Percentiles rank a stretch among this genome's conserved stretches.
Evolutionary conservation across 305 asterid species (phyloP).

Genomic region (Lippia alba): DNA sequence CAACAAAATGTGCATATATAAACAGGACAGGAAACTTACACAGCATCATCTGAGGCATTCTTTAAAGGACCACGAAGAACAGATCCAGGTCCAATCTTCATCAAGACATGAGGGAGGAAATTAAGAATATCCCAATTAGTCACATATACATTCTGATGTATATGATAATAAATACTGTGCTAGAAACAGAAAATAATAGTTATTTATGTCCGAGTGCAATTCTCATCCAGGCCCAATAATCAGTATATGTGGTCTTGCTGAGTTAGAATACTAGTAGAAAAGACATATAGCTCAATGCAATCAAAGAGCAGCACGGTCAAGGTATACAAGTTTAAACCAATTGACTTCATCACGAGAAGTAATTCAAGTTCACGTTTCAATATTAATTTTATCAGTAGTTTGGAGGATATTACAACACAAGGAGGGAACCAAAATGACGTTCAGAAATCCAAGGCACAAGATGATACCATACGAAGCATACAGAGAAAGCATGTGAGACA

Average conservation of each 20-base stretch:
- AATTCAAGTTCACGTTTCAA: background rate
- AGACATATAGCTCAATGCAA: constrained; percentile 22
- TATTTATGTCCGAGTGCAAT: too few relatives aligned
- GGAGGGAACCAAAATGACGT: too few relatives aligned
- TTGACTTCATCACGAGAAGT: constrained; percentile 20
- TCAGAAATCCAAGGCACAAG: background rate
- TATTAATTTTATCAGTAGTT: background rate
- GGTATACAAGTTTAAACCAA: background rate
- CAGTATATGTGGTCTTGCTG: background rate
- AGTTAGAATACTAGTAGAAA: constrained; percentile 4
- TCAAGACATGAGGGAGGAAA: constrained; percentile 34
- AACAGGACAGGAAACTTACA: constrained; percentile 63
- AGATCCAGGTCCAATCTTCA: constrained; percentile 97
- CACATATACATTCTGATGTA: constrained; percentile 15
- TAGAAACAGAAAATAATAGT: constrained; percentile 23
- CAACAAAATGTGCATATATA: constrained; percentile 14
- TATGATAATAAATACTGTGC: constrained; percentile 12
- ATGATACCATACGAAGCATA: too few relatives aligned
- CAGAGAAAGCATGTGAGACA: background rate
- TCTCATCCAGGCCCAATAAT: constrained; percentile 2
- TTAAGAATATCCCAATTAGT: constrained; percentile 24
- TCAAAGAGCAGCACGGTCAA: background rate
- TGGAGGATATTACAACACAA: too few relatives aligned
- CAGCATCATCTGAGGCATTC: constrained; percentile 74
- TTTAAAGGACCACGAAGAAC: constrained; percentile 87